Conservation (phyloP, 805 yeast genomes). For the Naumovozyma castellii region DNA sequence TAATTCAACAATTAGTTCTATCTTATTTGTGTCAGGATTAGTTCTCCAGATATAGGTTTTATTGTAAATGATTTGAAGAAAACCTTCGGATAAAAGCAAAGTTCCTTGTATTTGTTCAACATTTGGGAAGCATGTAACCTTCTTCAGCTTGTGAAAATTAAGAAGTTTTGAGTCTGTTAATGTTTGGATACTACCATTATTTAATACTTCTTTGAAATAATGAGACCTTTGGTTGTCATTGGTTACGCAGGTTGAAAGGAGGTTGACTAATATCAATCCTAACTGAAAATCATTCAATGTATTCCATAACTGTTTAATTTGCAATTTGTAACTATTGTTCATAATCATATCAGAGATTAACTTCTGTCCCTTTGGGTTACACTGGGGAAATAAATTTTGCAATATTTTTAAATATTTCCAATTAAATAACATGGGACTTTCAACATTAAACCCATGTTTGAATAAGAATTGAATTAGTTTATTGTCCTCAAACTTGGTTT, state of each 20-base stretch:
- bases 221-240: background rate
- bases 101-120: background rate
- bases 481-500: too few species aligned
- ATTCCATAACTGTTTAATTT: background rate
- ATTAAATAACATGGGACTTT: background rate
- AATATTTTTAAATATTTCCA: background rate
- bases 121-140: background rate
- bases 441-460: background rate
- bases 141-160: too few species aligned
- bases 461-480: too few species aligned
- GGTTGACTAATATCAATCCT: background rate
- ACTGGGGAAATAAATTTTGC: background rate
- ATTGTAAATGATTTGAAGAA: constrained; percentile 8
- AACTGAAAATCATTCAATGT: background rate
- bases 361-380: background rate
- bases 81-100: background rate
- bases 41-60: constrained; percentile 13
- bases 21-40: constrained; percentile 2
- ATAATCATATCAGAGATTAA: background rate
- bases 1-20: constrained; percentile 10
- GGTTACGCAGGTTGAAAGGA: background rate
- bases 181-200: too few species aligned
- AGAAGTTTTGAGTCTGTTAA: background rate
- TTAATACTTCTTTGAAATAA: background rate
- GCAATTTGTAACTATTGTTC: background rate